phyloP scores from a whole-genome alignment of 2,329 filamentous ascomycete genomes.

The Diaporthe helianthi region DNA sequence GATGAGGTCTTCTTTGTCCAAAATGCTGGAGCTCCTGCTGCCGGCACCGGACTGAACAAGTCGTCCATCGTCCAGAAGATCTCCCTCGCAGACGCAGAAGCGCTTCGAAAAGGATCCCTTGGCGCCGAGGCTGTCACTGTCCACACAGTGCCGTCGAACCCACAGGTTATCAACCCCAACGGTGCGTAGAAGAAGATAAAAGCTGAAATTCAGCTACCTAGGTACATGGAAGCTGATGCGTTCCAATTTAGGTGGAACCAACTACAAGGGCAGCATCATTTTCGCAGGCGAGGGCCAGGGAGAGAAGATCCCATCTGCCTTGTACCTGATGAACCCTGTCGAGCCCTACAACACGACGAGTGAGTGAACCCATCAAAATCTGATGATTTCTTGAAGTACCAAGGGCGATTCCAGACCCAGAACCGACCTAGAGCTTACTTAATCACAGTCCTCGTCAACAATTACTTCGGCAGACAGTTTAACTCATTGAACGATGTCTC shows the following conservation, averaged over 20 bases:
- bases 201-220: neutral
- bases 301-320: conserved; percentile 15
- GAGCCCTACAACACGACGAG: conserved; percentile 58
- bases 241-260: conserved; percentile 45
- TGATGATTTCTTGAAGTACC: no score
- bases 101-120: conserved; percentile 46
- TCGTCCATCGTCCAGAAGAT: conserved; percentile 59
- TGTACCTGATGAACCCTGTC: conserved; percentile 52
- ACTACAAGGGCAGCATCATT: conserved; percentile 11
- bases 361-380: conserved; percentile 36
- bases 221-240: neutral
- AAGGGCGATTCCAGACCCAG: accelerated
- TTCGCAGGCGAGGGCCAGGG: conserved; percentile 18
- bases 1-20: conserved; percentile 62
- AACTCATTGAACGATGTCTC: conserved; percentile 66
- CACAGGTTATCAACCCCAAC: conserved; percentile 57
- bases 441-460: conserved; percentile 56
- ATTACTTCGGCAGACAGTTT: conserved; percentile 65
- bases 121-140: conserved; percentile 45
- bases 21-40: conserved; percentile 53
- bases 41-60: conserved; percentile 58
- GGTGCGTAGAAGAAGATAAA: conserved; percentile 44
- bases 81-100: conserved; percentile 49
- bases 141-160: conserved; percentile 48
- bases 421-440: neutral